A percentile compares a stretch with the other conserved stretches of the same genome.
These are phyloP conservation scores for Phytophthora crassamura DNA, from an alignment of 352 stramenopile species.

Conservation along the genomic window DNA sequence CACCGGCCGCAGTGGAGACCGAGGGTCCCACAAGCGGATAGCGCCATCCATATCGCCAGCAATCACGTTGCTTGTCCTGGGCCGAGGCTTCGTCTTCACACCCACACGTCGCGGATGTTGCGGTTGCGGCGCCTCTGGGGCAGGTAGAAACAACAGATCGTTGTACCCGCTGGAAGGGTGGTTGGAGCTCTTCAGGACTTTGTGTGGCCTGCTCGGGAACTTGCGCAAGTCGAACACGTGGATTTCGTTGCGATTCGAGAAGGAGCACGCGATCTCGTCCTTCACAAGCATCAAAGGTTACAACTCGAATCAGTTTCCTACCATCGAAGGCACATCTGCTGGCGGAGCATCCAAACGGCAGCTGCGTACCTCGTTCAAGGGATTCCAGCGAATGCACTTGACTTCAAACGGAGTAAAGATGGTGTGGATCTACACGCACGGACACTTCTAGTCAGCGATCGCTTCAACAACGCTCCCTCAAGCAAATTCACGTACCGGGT, in stretches of 20 bases:
- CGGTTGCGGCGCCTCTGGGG: background rate
- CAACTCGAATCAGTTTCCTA: too few relatives aligned
- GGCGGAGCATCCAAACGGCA: too few relatives aligned
- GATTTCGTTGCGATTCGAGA: constrained; percentile 79
- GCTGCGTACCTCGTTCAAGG: constrained; percentile 60
- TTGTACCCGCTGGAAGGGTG: constrained; percentile 81
- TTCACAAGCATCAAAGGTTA: constrained; percentile 20
- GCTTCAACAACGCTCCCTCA: background rate
- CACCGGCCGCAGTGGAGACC: constrained; percentile 53
- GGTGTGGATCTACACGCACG: constrained; percentile 70
- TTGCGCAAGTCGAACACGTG: constrained; percentile 78
- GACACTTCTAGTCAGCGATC: too few relatives aligned
- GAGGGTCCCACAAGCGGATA: constrained; percentile 73
- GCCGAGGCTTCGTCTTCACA: constrained; percentile 16
- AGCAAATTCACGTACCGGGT: constrained; percentile 37
- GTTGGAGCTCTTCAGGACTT: constrained; percentile 67
- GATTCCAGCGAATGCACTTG: constrained; percentile 81
- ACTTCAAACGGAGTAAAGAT: constrained; percentile 77
- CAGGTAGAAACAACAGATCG: constrained; percentile 67
- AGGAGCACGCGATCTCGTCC: constrained; percentile 81
- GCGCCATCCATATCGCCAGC: constrained; percentile 69
- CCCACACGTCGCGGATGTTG: constrained; percentile 1
- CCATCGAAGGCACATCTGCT: too few relatives aligned
- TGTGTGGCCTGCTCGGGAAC: constrained; percentile 67
- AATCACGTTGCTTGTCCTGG: constrained; percentile 41